Conservation (phyloP, 306 rosid species). For the Vigna angularis region DNA sequence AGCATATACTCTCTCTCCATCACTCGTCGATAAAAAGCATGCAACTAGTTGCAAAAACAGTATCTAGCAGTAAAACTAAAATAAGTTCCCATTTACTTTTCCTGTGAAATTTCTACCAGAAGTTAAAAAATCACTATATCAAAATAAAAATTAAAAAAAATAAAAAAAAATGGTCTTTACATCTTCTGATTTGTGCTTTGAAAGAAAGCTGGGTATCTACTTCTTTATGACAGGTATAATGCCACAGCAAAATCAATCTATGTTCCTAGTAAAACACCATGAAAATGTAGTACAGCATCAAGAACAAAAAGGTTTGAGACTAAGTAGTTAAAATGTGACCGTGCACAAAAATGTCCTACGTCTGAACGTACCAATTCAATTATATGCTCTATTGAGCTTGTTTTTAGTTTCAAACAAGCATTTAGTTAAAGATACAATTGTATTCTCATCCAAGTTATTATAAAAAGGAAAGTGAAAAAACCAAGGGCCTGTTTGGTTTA, state of each 20-base stretch:
- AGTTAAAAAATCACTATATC: not conserved
- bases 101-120: not conserved
- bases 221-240: not conserved
- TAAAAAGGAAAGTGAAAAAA: too few relatives aligned
- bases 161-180: not conserved
- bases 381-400: not conserved
- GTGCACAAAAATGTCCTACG: constrained; percentile 15
- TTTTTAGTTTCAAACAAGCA: too few relatives aligned
- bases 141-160: not conserved
- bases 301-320: not conserved
- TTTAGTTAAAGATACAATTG: too few relatives aligned
- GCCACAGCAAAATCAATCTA: not conserved
- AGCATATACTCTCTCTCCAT: not conserved
- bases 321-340: constrained; percentile 4
- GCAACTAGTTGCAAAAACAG: not conserved
- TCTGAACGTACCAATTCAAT: not conserved
- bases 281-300: not conserved
- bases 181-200: not conserved
- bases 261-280: not conserved
- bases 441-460: too few relatives aligned
- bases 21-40: not conserved
- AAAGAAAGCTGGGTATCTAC: not conserved
- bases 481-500: too few relatives aligned
- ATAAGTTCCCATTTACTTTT: constrained; percentile 24
- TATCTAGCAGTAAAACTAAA: constrained; percentile 9